A percentile compares a stretch with the other conserved stretches of the same genome.
Evolutionary conservation across 2,329 filamentous ascomycete species (phyloP).

Genomic region (Scytalidium sp.): DNA sequence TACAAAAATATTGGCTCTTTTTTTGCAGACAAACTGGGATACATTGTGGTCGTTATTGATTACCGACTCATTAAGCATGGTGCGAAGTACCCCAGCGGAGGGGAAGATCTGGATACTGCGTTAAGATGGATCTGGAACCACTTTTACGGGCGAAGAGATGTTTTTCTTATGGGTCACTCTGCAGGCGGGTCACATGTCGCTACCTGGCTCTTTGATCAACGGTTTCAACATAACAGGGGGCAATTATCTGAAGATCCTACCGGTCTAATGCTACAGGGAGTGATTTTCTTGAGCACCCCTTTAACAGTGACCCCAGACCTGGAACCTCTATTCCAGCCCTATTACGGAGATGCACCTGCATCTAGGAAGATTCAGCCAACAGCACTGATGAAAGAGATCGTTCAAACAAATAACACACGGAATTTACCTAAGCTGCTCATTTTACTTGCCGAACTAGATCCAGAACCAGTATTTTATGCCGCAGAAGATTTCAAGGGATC

Average conservation of each 20-base stretch:
- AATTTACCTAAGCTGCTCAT: not conserved
- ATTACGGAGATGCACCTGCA: not conserved
- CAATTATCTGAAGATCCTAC: not conserved
- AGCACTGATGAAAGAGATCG: not conserved
- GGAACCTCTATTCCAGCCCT: not conserved
- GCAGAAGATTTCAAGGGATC: not conserved
- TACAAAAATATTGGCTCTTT: constrained; percentile 4
- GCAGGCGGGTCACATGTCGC: not conserved
- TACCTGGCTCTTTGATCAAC: not conserved
- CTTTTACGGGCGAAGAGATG: not conserved
- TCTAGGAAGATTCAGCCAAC: not conserved
- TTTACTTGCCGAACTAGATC: not conserved
- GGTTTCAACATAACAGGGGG: not conserved
- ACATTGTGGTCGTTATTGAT: not conserved
- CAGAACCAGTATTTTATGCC: not conserved
- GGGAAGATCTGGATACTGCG: not conserved
- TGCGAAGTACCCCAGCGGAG: not conserved
- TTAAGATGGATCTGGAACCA: not conserved
- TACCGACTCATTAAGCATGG: not conserved
- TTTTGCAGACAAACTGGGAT: constrained; percentile 1
- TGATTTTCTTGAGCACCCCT: not conserved
- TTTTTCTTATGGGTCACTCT: not conserved
- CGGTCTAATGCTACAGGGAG: not conserved
- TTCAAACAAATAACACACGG: too few relatives aligned
- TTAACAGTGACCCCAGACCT: not conserved